Percentiles rank a stretch among this genome's conserved stretches.
Conservation (phyloP, 139 green algal species). For the Chlamydomonas sp. region DNA sequence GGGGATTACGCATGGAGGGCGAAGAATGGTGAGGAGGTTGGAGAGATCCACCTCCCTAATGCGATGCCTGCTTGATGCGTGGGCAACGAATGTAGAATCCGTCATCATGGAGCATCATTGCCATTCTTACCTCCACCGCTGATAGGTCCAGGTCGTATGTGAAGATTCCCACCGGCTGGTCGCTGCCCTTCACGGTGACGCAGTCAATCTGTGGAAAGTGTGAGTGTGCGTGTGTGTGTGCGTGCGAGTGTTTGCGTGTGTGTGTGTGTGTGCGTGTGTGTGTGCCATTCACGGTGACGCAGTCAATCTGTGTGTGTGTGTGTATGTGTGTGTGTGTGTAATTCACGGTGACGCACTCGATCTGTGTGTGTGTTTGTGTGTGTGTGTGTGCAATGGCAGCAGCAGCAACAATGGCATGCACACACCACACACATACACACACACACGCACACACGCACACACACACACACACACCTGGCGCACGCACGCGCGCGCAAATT, state of each 20-base stretch:
- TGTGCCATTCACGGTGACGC: too few species aligned
- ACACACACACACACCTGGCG: too few species aligned
- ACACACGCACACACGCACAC: too few species aligned
- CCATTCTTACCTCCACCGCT: neutral
- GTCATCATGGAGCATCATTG: neutral
- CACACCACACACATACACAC: too few species aligned
- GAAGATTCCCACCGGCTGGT: conserved; percentile 69
- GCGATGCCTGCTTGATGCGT: conserved; percentile 1
- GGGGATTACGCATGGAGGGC: too few species aligned
- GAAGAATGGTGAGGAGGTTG: neutral
- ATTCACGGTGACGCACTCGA: neutral
- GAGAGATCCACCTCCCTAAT: neutral
- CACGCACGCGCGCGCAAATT: too few species aligned
- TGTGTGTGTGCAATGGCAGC: neutral
- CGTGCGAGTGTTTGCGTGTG: too few species aligned
- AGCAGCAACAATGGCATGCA: too few species aligned
- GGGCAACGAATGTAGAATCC: neutral
- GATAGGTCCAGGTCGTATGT: conserved; percentile 58
- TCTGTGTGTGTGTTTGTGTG: neutral
- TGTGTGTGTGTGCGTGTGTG: too few species aligned
- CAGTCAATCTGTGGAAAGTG: conserved; percentile 80
- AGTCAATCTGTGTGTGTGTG: neutral
- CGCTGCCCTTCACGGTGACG: conserved; percentile 89
- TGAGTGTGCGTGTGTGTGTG: neutral
- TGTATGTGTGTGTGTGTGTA: neutral